Conservation (phyloP, 1,284 basidiomycete species). For the Irpex sp. region DNA sequence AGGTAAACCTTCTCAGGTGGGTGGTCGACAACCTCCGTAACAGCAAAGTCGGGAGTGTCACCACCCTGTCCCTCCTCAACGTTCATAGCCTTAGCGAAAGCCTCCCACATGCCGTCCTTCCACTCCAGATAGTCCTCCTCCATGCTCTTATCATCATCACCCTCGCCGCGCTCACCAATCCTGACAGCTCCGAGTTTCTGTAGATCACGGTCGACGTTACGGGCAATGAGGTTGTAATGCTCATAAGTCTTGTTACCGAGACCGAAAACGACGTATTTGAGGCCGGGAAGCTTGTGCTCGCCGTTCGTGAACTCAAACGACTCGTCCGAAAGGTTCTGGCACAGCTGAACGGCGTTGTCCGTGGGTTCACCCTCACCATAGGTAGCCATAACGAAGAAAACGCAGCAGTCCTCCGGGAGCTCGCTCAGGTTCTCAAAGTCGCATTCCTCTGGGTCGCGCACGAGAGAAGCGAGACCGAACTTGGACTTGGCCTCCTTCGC, state of each 20-base stretch:
- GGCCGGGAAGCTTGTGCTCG: constrained; percentile 72
- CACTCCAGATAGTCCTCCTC: constrained; percentile 99
- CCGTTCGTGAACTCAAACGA: constrained; percentile 86
- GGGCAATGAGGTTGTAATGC: constrained; percentile 90
- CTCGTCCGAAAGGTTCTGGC: constrained; percentile 88
- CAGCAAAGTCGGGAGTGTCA: constrained; percentile 92
- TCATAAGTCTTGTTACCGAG: constrained; percentile 96
- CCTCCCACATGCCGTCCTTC: constrained; percentile 97
- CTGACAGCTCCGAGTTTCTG: constrained; percentile 80
- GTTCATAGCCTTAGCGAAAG: constrained; percentile 75
- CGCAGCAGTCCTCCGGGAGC: constrained; percentile 82
- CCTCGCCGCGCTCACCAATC: constrained; percentile 91
- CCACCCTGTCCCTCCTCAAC: constrained; percentile 97
- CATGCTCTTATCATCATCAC: constrained; percentile 99
- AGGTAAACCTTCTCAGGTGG: constrained; percentile 86
- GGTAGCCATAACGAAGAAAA: constrained; percentile 95
- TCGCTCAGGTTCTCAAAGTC: constrained; percentile 96
- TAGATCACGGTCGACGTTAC: constrained; percentile 76
- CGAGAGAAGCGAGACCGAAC: constrained; percentile 89
- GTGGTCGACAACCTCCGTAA: constrained; percentile 77
- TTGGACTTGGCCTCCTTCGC: constrained; percentile 94
- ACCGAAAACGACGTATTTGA: constrained; percentile 95
- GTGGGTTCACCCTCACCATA: constrained; percentile 99
- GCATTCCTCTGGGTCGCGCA: constrained; percentile 96
- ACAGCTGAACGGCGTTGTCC: constrained; percentile 94